Percentiles rank a stretch among this genome's conserved stretches.
Evolutionary conservation across 2,329 filamentous ascomycete species (phyloP).

Genomic region (Neofusicoccum ribis): DNA sequence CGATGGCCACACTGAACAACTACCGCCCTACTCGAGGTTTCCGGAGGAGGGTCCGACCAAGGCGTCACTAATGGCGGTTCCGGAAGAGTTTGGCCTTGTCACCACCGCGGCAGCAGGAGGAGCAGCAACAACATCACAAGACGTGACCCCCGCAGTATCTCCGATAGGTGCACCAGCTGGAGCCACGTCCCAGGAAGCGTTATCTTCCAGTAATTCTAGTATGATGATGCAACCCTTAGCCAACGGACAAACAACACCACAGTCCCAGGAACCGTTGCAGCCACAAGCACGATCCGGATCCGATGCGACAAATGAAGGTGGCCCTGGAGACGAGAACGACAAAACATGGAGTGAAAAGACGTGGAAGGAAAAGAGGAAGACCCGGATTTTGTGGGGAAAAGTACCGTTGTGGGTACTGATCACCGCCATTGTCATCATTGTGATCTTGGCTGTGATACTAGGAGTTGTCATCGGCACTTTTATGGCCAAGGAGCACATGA

Average conservation of each 20-base stretch:
- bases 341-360: conserved; percentile 30
- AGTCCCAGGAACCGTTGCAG: conserved; percentile 1
- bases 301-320: neutral
- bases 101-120: neutral
- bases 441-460: conserved; percentile 49
- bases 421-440: conserved; percentile 46
- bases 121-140: neutral
- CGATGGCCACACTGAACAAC: conserved; percentile 84
- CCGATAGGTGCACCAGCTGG: neutral
- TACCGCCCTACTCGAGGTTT: conserved; percentile 89
- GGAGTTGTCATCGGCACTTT: conserved; percentile 57
- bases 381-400: conserved; percentile 47
- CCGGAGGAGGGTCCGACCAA: conserved; percentile 71
- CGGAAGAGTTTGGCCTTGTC: conserved; percentile 12
- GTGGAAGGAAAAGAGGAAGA: conserved; percentile 42
- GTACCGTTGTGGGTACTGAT: conserved; percentile 55
- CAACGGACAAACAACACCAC: conserved; percentile 5
- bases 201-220: conserved; percentile 4
- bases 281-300: neutral
- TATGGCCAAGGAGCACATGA: conserved; percentile 45
- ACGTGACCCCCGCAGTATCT: neutral
- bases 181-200: conserved; percentile 2
- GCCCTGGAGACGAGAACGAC: conserved; percentile 27
- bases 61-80: conserved; percentile 39
- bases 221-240: conserved; percentile 8